Conservation (phyloP, 1,284 basidiomycete species). For the Termitomyces sp. region DNA sequence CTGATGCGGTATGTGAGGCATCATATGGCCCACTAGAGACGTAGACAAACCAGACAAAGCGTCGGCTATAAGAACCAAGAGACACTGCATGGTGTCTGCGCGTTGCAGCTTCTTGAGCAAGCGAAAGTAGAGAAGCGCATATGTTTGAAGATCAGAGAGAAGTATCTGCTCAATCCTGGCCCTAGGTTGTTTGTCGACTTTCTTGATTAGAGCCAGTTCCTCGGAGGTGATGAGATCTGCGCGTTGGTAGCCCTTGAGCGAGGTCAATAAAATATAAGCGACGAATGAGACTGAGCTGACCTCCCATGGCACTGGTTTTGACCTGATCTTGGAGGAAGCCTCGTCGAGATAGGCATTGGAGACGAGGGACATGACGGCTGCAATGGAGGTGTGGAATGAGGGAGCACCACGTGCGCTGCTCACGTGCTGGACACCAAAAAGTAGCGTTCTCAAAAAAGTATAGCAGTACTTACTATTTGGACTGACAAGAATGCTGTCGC, state of each 20-base stretch:
- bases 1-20: constrained; percentile 30
- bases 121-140: constrained; percentile 86
- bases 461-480: background rate
- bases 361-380: constrained; percentile 60
- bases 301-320: constrained; percentile 96
- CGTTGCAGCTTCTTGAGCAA: constrained; percentile 90
- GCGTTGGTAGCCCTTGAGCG: constrained; percentile 83
- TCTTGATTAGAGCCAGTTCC: constrained; percentile 88
- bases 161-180: constrained; percentile 71
- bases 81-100: constrained; percentile 91
- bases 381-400: background rate
- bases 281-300: constrained; percentile 34
- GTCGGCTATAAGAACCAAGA: constrained; percentile 88
- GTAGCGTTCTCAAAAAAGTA: constrained; percentile 12
- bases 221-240: constrained; percentile 87
- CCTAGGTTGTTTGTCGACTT: constrained; percentile 77
- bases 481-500: constrained; percentile 30
- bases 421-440: constrained; percentile 14
- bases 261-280: constrained; percentile 15
- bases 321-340: constrained; percentile 79
- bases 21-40: background rate
- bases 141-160: constrained; percentile 74
- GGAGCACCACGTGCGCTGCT: constrained; percentile 1
- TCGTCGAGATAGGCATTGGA: constrained; percentile 88
- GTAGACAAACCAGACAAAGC: constrained; percentile 68